phyloP scores from a whole-genome alignment of 139 green algal species.

The Trebouxia sp. region DNA sequence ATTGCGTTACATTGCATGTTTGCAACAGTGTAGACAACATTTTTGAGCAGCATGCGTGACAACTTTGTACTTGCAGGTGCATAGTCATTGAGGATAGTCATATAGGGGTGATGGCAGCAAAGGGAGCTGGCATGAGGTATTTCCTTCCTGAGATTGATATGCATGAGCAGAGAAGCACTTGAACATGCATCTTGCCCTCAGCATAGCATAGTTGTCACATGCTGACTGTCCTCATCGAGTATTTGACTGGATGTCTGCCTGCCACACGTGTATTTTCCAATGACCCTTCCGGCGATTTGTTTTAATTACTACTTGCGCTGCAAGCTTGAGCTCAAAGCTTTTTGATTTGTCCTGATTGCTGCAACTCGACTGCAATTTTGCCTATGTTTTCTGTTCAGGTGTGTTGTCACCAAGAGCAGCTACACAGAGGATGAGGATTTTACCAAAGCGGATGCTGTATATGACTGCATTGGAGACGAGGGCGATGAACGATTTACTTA shows the following conservation, averaged over 20 bases:
- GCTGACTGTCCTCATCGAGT: too few relatives aligned
- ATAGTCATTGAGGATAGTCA: conserved; percentile 95
- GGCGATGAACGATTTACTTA: conserved; percentile 78
- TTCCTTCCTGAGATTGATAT: background rate
- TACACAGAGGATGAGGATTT: conserved; percentile 76
- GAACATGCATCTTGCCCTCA: too few relatives aligned
- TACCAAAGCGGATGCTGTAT: conserved; percentile 66
- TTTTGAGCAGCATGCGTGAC: background rate
- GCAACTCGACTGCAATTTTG: background rate
- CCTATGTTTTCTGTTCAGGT: conserved; percentile 35
- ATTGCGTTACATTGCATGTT: too few relatives aligned
- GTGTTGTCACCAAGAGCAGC: conserved; percentile 73
- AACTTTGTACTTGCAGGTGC: conserved; percentile 49
- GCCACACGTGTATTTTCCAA: background rate
- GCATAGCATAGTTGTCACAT: too few relatives aligned
- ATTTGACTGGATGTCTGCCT: too few relatives aligned
- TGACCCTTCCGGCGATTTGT: background rate
- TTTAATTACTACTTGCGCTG: background rate
- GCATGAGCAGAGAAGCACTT: background rate
- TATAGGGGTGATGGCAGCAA: conserved; percentile 91
- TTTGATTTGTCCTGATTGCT: too few relatives aligned
- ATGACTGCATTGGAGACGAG: conserved; percentile 83
- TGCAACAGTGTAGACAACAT: too few relatives aligned
- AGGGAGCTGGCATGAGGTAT: conserved; percentile 93
- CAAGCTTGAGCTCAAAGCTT: background rate